These are phyloP conservation scores for Fusarium sp. DNA, from an alignment of 2,329 filamentous ascomycete genomes.

Conservation along the genomic window DNA sequence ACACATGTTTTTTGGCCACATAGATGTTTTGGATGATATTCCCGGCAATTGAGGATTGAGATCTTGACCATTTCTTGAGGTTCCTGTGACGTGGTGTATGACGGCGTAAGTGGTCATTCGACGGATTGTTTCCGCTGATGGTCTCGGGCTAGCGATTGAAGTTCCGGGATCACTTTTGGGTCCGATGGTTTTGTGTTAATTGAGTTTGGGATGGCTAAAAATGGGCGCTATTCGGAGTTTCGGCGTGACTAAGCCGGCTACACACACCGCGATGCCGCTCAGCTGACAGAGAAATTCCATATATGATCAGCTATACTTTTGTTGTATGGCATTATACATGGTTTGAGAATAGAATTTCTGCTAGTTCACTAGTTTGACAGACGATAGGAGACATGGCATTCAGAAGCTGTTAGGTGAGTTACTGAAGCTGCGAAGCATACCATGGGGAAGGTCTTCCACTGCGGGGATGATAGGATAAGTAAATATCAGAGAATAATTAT, in stretches of 20 bases:
- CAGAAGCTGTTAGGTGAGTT: no score
- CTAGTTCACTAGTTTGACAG: no score
- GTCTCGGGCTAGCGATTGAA: not conserved
- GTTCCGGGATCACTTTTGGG: not conserved
- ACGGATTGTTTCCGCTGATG: not conserved
- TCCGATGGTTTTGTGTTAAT: not conserved
- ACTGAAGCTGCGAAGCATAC: no score
- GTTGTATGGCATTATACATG: no score
- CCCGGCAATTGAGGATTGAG: slow-evolving; percentile 33
- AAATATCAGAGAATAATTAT: no score
- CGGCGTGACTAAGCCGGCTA: not conserved
- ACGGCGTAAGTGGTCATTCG: not conserved
- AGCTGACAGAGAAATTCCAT: not conserved
- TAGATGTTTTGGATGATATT: slow-evolving; percentile 33
- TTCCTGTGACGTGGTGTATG: slow-evolving; percentile 1
- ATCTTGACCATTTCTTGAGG: not conserved
- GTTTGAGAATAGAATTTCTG: no score
- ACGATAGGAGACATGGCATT: no score
- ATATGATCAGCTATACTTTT: no score
- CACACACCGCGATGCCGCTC: not conserved
- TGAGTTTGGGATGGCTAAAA: not conserved
- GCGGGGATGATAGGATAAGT: no score
- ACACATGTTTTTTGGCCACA: slow-evolving; percentile 19
- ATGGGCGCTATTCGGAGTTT: not conserved
- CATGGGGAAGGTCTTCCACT: no score